Percentiles rank a stretch among this genome's conserved stretches.
phyloP scores from a whole-genome alignment of 805 yeast species.

The Starmerella kuoi region DNA sequence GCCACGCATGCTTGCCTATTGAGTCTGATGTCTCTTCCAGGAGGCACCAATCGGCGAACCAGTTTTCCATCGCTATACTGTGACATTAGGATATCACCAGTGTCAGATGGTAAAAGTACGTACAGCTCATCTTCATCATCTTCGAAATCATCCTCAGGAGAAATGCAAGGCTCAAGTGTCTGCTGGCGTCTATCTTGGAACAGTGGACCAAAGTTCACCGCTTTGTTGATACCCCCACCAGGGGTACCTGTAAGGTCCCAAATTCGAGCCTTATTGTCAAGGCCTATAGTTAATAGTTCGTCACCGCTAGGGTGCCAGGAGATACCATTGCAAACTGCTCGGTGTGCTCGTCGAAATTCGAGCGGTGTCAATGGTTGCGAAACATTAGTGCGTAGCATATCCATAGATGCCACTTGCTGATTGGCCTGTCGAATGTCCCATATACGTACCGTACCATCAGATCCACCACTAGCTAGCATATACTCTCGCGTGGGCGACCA shows the following conservation, averaged over 20 bases:
- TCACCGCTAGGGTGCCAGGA: slow-evolving; percentile 61
- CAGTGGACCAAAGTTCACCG: slow-evolving; percentile 66
- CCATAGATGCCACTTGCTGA: slow-evolving; percentile 52
- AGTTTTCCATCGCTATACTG: slow-evolving; percentile 51
- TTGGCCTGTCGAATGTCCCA: slow-evolving; percentile 76
- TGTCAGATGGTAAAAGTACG: slow-evolving; percentile 62
- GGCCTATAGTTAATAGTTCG: slow-evolving; percentile 53
- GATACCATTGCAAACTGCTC: slow-evolving; percentile 67
- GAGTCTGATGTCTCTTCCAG: slow-evolving; percentile 24
- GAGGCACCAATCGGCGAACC: slow-evolving; percentile 40
- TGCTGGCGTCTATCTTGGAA: slow-evolving; percentile 54
- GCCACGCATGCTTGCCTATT: slow-evolving; percentile 40
- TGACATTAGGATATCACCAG: slow-evolving; percentile 53
- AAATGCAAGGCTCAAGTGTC: slow-evolving; percentile 43
- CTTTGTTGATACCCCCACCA: slow-evolving; percentile 40
- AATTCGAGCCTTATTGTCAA: slow-evolving; percentile 65
- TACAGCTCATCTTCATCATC: slow-evolving; percentile 18
- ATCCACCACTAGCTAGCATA: slow-evolving; percentile 65
- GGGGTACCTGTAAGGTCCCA: slow-evolving; percentile 55
- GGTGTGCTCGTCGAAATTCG: slow-evolving; percentile 47
- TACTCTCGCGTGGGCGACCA: slow-evolving; percentile 63
- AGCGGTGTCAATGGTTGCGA: slow-evolving; percentile 24
- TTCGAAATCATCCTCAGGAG: slow-evolving; percentile 40
- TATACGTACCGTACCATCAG: slow-evolving; percentile 63
- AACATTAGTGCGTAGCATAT: slow-evolving; percentile 38